These are phyloP conservation scores for Tubosaeta sp. DNA, from an alignment of 768 basidiomycete genomes.

Conservation along the genomic window DNA sequence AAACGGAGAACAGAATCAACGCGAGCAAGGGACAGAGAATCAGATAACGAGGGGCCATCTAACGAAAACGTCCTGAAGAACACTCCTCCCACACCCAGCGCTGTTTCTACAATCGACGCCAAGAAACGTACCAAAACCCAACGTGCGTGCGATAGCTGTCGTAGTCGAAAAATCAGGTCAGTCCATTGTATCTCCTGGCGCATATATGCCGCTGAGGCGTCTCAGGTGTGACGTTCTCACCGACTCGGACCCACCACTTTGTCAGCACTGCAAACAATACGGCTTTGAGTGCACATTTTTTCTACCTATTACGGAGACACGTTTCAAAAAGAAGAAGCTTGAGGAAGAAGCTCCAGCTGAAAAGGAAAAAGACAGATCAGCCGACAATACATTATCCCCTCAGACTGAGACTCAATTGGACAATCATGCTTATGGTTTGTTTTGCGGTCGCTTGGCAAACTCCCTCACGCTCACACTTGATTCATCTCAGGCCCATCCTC, in stretches of 20 bases:
- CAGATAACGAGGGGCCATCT: constrained; percentile 61
- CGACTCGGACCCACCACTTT: constrained; percentile 74
- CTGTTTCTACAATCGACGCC: constrained; percentile 43
- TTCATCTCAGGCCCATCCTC: constrained; percentile 74
- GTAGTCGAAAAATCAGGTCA: constrained; percentile 82
- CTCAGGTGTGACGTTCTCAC: constrained; percentile 75
- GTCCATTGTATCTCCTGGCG: constrained; percentile 12
- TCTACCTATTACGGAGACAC: constrained; percentile 96
- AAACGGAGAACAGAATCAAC: constrained; percentile 52
- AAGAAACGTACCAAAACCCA: constrained; percentile 93
- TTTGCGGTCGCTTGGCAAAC: constrained; percentile 7
- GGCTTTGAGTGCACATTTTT: constrained; percentile 95
- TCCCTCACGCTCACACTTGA: constrained; percentile 27
- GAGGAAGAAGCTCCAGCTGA: constrained; percentile 58
- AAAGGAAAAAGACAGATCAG: constrained; percentile 33
- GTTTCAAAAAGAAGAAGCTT: constrained; percentile 93
- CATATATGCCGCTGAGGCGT: constrained; percentile 11
- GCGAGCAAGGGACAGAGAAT: constrained; percentile 44
- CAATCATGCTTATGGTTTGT: constrained; percentile 59
- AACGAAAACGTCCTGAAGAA: constrained; percentile 39
- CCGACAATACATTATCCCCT: constrained; percentile 40
- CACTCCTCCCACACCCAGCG: constrained; percentile 24
- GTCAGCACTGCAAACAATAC: constrained; percentile 94
- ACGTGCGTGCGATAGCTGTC: constrained; percentile 88
- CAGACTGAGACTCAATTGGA: constrained; percentile 49